phyloP scores from a whole-genome alignment of 371 early-diverging fungal genomes.

The Mortierella sp. region DNA sequence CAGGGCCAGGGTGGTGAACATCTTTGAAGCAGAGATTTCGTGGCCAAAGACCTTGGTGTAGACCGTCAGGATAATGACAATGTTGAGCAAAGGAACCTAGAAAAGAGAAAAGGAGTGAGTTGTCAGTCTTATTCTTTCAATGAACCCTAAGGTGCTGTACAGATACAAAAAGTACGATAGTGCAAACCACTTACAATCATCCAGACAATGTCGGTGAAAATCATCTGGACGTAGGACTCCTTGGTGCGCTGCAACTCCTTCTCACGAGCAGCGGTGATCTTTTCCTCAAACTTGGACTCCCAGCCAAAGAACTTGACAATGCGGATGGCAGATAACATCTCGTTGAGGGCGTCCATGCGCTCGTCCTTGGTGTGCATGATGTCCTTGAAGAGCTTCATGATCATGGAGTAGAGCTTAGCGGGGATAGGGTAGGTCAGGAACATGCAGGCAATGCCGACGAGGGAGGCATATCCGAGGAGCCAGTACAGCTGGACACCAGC shows the following conservation, averaged over 20 bases:
- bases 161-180: not conserved
- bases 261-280: conserved; percentile 64
- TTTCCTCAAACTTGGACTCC: conserved; percentile 76
- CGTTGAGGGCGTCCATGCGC: conserved; percentile 76
- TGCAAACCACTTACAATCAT: conserved; percentile 34
- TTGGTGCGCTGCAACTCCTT: conserved; percentile 65
- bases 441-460: conserved; percentile 75
- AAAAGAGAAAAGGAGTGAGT: not conserved
- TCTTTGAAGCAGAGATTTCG: conserved; percentile 69
- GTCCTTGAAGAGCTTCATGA: conserved; percentile 63
- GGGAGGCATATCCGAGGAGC: conserved; percentile 72
- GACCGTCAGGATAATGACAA: conserved; percentile 65
- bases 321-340: conserved; percentile 79
- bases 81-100: conserved; percentile 64
- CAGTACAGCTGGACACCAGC: conserved; percentile 73
- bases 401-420: conserved; percentile 62
- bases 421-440: conserved; percentile 72
- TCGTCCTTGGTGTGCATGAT: conserved; percentile 75
- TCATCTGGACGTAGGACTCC: conserved; percentile 52
- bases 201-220: conserved; percentile 54
- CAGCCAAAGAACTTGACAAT: conserved; percentile 88
- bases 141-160: too few relatives aligned
- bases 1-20: conserved; percentile 74
- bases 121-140: not conserved
- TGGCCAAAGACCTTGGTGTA: conserved; percentile 66